A percentile compares a stretch with the other conserved stretches of the same genome.
phyloP scores from a whole-genome alignment of 176 grass and related monocot genomes.

The Carex cristatella region DNA sequence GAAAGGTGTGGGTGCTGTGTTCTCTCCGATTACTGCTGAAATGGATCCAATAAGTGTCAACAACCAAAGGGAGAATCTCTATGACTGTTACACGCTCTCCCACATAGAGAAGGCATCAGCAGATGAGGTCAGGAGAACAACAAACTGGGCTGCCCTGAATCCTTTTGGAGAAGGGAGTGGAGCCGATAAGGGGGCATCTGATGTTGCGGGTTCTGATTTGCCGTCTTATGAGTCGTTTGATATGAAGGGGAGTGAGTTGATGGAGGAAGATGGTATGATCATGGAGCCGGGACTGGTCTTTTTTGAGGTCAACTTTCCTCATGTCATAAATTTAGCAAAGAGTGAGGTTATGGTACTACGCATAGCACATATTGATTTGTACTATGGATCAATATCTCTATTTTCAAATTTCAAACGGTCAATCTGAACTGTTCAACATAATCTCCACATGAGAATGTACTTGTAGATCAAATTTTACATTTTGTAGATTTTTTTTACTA shows the following conservation, averaged over 20 bases:
- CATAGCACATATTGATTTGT: too few species aligned
- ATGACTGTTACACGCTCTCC: conserved; percentile 87
- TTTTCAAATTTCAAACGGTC: too few species aligned
- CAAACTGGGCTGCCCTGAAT: conserved; percentile 69
- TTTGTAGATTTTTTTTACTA: too few species aligned
- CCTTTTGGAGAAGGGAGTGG: conserved; percentile 52
- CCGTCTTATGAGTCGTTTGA: conserved; percentile 69
- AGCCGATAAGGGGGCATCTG: conserved; percentile 15
- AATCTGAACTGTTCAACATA: too few species aligned
- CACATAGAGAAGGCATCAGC: conserved; percentile 44
- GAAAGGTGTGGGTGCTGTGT: conserved; percentile 87
- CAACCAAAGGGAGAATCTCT: conserved; percentile 78
- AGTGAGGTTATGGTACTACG: too few species aligned
- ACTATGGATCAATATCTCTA: too few species aligned
- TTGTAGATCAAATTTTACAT: too few species aligned
- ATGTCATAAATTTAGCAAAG: neutral
- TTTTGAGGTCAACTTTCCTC: conserved; percentile 65
- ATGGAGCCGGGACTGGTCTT: conserved; percentile 80
- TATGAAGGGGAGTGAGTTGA: conserved; percentile 54
- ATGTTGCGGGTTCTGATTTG: conserved; percentile 27
- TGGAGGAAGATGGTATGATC: conserved; percentile 70
- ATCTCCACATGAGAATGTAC: too few species aligned
- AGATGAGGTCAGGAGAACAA: conserved; percentile 55
- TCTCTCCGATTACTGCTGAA: conserved; percentile 82
- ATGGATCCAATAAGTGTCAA: conserved; percentile 85